Percentiles rank a stretch among this genome's conserved stretches.
These are phyloP conservation scores for Pinus taeda DNA, from an alignment of 75 land plant genomes.

Conservation along the genomic window DNA sequence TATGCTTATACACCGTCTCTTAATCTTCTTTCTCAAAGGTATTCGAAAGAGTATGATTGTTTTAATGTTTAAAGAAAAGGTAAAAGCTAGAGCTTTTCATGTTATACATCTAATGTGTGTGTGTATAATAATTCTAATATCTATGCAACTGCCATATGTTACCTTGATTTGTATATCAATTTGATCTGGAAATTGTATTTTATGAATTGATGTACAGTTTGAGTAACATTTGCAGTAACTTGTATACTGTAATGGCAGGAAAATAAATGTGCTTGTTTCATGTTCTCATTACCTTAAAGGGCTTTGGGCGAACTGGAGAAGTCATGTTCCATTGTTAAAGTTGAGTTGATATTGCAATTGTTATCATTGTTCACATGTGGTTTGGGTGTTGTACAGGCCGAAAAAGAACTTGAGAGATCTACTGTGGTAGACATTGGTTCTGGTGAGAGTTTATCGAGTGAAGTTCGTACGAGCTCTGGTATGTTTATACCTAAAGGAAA, in stretches of 20 bases:
- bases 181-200: background rate
- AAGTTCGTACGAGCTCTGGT: slow-evolving; percentile 81
- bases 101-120: no score
- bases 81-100: background rate
- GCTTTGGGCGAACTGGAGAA: background rate
- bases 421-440: slow-evolving; percentile 65
- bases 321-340: background rate
- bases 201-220: background rate
- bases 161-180: background rate
- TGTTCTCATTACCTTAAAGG: background rate
- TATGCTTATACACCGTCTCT: background rate
- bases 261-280: background rate
- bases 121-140: background rate
- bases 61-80: background rate
- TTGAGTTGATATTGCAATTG: background rate
- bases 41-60: background rate
- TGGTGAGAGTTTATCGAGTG: slow-evolving; percentile 61
- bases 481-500: slow-evolving; percentile 64
- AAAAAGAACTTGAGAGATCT: slow-evolving; percentile 63
- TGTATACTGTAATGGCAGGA: background rate
- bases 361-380: slow-evolving; percentile 10
- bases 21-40: background rate
- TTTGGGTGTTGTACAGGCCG: slow-evolving; percentile 40
- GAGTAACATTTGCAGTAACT: background rate
- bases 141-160: background rate